A percentile compares a stretch with the other conserved stretches of the same genome.
These are phyloP conservation scores for Dryas integrifolia DNA, from an alignment of 331 rosid species.

Conservation along the genomic window DNA sequence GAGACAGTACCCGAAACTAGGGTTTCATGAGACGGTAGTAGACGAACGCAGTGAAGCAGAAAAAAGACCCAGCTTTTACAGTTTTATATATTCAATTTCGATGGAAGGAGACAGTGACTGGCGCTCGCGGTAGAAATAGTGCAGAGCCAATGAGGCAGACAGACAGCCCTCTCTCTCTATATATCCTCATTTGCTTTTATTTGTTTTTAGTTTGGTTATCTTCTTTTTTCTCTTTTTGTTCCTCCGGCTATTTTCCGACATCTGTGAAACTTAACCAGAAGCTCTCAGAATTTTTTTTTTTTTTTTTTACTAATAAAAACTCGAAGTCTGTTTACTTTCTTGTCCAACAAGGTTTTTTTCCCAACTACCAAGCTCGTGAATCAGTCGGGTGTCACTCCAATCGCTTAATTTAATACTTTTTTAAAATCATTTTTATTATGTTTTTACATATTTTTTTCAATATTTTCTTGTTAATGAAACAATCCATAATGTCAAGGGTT, in stretches of 20 bases:
- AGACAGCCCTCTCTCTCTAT: background rate
- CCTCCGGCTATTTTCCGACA: slow-evolving; percentile 18
- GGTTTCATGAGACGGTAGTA: background rate
- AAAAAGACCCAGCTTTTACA: background rate
- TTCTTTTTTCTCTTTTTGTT: background rate
- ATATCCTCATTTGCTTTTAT: background rate
- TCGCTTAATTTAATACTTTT: too few species aligned
- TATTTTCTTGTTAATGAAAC: too few species aligned
- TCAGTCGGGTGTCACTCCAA: too few species aligned
- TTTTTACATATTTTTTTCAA: too few species aligned
- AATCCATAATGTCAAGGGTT: too few species aligned
- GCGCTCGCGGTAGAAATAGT: background rate
- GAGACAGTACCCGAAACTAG: slow-evolving; percentile 15
- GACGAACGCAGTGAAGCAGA: background rate
- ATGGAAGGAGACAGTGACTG: background rate
- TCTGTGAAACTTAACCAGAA: slow-evolving; percentile 10
- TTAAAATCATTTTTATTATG: too few species aligned
- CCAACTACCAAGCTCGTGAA: background rate
- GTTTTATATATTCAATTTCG: background rate
- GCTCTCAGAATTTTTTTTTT: background rate
- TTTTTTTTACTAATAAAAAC: too few species aligned
- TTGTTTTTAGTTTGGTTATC: background rate
- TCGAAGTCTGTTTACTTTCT: background rate
- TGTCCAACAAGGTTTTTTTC: background rate
- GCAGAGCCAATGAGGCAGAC: background rate